These are phyloP conservation scores for Zasmidium cellare DNA, from an alignment of 2,329 filamentous ascomycete genomes.

Conservation along the genomic window DNA sequence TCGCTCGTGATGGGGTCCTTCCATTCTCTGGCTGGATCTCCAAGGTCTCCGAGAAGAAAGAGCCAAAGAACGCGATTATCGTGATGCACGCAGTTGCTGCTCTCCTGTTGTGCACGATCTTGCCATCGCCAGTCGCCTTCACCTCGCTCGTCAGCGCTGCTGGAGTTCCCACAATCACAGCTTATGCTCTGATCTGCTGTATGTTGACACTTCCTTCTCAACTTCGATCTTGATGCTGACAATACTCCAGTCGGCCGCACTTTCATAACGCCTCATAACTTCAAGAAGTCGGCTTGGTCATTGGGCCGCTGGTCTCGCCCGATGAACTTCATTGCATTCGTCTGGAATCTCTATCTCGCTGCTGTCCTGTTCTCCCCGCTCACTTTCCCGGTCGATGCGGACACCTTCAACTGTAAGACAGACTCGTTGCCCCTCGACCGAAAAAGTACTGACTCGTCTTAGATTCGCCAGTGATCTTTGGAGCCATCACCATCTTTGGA, in stretches of 20 bases:
- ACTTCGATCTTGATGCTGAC: neutral
- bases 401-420: slow-evolving; percentile 36
- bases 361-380: slow-evolving; percentile 41
- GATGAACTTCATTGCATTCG: slow-evolving; percentile 36
- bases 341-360: slow-evolving; percentile 42
- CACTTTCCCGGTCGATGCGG: slow-evolving; percentile 36
- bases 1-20: slow-evolving; percentile 61
- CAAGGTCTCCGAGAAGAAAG: slow-evolving; percentile 53
- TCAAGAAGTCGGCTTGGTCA: slow-evolving; percentile 38
- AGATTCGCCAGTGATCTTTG: slow-evolving; percentile 39
- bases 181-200: slow-evolving; percentile 37
- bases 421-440: too few relatives aligned
- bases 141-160: slow-evolving; percentile 40
- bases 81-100: slow-evolving; percentile 58
- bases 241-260: slow-evolving; percentile 31
- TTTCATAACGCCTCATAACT: slow-evolving; percentile 39
- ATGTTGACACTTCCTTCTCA: too few relatives aligned
- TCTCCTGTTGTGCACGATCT: slow-evolving; percentile 59
- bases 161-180: slow-evolving; percentile 41
- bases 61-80: slow-evolving; percentile 61
- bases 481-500: slow-evolving; percentile 40
- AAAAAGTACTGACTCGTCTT: slow-evolving; percentile 1
- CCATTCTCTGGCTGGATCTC: slow-evolving; percentile 62
- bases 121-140: slow-evolving; percentile 52
- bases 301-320: slow-evolving; percentile 39